phyloP scores from a whole-genome alignment of 2,329 filamentous ascomycete species.

The Raffaelea arxii region DNA sequence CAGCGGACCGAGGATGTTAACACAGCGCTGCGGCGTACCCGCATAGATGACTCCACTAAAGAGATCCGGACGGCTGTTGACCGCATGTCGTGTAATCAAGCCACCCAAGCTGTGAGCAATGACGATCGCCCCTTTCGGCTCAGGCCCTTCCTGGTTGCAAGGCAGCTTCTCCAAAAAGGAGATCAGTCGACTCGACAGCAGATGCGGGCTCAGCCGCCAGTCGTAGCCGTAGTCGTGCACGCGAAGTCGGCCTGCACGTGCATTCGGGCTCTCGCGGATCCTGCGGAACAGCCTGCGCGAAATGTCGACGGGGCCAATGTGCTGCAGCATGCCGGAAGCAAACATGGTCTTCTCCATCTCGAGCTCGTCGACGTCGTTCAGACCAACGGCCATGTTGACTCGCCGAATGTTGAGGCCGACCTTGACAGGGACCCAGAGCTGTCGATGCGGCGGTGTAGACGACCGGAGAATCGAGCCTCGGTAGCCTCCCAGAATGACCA shows the following conservation, averaged over 20 bases:
- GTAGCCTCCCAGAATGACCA: slow-evolving; percentile 85
- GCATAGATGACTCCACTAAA: slow-evolving; percentile 82
- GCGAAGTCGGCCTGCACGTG: slow-evolving; percentile 58
- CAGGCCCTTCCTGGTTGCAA: slow-evolving; percentile 63
- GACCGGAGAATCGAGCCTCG: slow-evolving; percentile 83
- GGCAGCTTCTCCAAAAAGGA: slow-evolving; percentile 64
- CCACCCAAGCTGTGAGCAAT: slow-evolving; percentile 84
- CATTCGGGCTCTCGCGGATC: slow-evolving; percentile 64
- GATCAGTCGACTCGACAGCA: slow-evolving; percentile 63
- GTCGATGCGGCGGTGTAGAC: slow-evolving; percentile 70
- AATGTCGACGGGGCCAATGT: slow-evolving; percentile 88
- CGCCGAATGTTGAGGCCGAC: slow-evolving; percentile 85
- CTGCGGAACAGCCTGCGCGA: slow-evolving; percentile 73
- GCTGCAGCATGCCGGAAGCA: slow-evolving; percentile 77
- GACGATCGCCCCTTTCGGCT: slow-evolving; percentile 62
- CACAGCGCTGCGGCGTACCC: slow-evolving; percentile 73
- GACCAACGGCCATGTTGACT: slow-evolving; percentile 79
- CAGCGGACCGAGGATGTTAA: slow-evolving; percentile 84
- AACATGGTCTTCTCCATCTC: slow-evolving; percentile 75
- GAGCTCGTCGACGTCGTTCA: slow-evolving; percentile 74
- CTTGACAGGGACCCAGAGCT: slow-evolving; percentile 90
- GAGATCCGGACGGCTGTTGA: slow-evolving; percentile 76
- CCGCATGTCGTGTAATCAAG: slow-evolving; percentile 75
- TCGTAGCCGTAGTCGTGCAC: slow-evolving; percentile 92
- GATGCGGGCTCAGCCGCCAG: slow-evolving; percentile 78